phyloP scores from a whole-genome alignment of 2,329 filamentous ascomycete genomes.

The Ceratocystiopsis brevicomis region DNA sequence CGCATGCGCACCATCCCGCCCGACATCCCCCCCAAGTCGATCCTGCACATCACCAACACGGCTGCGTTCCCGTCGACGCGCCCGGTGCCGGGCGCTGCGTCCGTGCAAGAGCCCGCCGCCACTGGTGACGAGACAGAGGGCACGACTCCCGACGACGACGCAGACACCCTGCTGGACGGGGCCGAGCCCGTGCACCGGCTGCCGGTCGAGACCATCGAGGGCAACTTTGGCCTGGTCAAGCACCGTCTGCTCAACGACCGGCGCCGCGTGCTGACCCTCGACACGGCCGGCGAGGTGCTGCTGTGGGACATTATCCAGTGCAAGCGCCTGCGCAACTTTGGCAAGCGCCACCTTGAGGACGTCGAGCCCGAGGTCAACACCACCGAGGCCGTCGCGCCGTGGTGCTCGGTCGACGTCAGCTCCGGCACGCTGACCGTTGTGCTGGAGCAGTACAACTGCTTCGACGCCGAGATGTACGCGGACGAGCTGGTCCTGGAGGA shows the following conservation, averaged over 20 bases:
- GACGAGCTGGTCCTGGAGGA: conserved; percentile 66
- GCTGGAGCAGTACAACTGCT: conserved; percentile 85
- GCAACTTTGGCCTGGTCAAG: conserved; percentile 88
- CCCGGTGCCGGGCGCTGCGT: conserved; percentile 23
- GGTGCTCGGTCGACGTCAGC: conserved; percentile 88
- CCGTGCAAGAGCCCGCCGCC: too few relatives aligned
- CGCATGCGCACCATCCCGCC: conserved; percentile 23
- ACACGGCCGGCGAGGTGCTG: conserved; percentile 86
- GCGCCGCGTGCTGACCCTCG: conserved; percentile 71
- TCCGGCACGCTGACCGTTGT: conserved; percentile 84
- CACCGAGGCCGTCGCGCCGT: conserved; percentile 73
- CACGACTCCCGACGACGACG: conserved; percentile 38
- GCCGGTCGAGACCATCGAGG: conserved; percentile 72
- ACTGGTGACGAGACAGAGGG: conserved; percentile 4
- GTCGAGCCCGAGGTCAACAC: conserved; percentile 78
- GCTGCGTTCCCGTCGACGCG: conserved; percentile 46
- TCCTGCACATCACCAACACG: conserved; percentile 70
- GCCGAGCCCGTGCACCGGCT: conserved; percentile 46
- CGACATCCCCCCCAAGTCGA: conserved; percentile 57
- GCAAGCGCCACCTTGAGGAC: conserved; percentile 84
- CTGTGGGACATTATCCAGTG: conserved; percentile 94
- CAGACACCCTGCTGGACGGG: conserved; percentile 26
- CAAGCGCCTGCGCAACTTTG: conserved; percentile 73
- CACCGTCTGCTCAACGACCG: conserved; percentile 82
- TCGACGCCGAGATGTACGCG: conserved; percentile 92